Evolutionary conservation across 2,329 filamentous ascomycete species (phyloP), one percentile per base, ranked within the genome.

Genomic region (Claviceps pazoutovae): DNA sequence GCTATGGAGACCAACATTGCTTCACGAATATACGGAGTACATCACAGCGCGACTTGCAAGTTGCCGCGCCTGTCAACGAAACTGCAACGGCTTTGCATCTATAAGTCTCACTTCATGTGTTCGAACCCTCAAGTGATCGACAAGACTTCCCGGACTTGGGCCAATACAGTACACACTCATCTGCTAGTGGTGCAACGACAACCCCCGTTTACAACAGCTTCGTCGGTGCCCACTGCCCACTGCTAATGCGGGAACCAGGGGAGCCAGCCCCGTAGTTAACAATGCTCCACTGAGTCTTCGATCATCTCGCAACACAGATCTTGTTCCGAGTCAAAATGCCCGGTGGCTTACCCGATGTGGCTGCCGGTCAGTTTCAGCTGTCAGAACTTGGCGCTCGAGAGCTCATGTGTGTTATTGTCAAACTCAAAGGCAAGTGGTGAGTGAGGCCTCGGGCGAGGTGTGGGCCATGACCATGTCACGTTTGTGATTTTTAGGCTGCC

Each of bases 341-440:
- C n/a, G 23, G 13, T 36, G 38, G 23, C 34, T 14, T 39, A 42
- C 48, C 48, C 26, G 17, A 49, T 36, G 16, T 43, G 48, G 42
- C 21, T 38, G 16, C 19, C 42, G 49, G 49, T 50, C 49, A 46
- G 21, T 45, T 46, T 45, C 49, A 46, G 42, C 49, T 11, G 42
- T 46, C 49, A 50, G 34, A n/a, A 38, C 8, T 23, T 36, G 47
- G 48, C 26, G 38, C 23, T 36, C 21, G 38, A 36, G 37, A 17
- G 16, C 38, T 49, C 23, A 50, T 36, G 14, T 44, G 34, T 39
- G 19, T 16, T 16, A 26, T 48, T 19, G 1, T 21, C 21, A 48
- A 39, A 21, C 2, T 16, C n/a, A n/a, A 36, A 5, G 45, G 26
- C 30, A 19, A 46, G 16, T 17, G 26, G 26, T 17, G 7, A 37